Percentiles rank a stretch among this genome's conserved stretches.
Conservation (phyloP, 805 yeast genomes). For the Yarrowia sp. region DNA sequence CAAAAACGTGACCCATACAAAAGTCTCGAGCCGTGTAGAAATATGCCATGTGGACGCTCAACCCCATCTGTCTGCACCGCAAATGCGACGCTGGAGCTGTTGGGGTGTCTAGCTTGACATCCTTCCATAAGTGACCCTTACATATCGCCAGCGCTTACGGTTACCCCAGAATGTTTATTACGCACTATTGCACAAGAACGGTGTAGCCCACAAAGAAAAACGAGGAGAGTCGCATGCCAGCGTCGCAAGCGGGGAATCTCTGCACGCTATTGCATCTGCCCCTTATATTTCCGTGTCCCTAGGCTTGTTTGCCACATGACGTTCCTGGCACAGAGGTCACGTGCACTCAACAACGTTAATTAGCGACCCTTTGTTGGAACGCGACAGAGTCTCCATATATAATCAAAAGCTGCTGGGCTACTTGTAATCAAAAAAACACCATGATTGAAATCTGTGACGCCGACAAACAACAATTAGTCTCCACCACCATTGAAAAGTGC, state of each 20-base stretch:
- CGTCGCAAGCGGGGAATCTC: neutral
- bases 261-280: neutral
- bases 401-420: neutral
- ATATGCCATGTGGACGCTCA: no score
- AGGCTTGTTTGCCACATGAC: slow-evolving; percentile 2
- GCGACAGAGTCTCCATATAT: neutral
- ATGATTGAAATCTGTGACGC: slow-evolving; percentile 23
- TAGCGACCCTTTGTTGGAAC: neutral
- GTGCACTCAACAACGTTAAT: slow-evolving; percentile 20
- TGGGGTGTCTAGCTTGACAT: no score
- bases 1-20: no score
- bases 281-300: neutral
- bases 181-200: no score
- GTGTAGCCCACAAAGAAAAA: neutral
- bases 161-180: neutral
- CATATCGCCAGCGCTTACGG: neutral
- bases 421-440: neutral
- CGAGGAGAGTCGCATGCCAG: neutral
- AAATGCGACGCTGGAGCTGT: no score
- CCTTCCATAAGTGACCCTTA: neutral
- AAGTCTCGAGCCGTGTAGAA: no score
- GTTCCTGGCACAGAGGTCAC: slow-evolving; percentile 1
- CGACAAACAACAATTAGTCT: slow-evolving; percentile 6
- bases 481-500: neutral
- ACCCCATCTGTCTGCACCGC: no score